These are phyloP conservation scores for Aspergillus piperis DNA, from an alignment of 2,329 filamentous ascomycete genomes.

Conservation along the genomic window DNA sequence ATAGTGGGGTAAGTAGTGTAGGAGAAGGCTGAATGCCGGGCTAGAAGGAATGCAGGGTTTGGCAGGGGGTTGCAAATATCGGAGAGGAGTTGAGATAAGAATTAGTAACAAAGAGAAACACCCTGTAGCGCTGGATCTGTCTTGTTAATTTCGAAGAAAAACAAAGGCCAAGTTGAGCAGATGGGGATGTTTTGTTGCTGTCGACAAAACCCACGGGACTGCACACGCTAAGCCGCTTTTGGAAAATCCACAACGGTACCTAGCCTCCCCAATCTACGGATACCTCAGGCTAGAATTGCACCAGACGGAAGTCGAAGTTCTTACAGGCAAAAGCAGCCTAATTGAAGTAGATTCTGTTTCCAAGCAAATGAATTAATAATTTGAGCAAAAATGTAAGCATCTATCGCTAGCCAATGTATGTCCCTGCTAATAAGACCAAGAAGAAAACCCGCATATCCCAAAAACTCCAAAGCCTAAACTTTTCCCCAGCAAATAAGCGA, in stretches of 20 bases:
- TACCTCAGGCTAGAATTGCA: slow-evolving; percentile 6
- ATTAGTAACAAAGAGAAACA: slow-evolving; percentile 3
- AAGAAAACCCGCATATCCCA: background rate
- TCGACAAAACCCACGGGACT: slow-evolving; percentile 30
- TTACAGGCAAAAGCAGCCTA: background rate
- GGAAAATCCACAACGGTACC: slow-evolving; percentile 23
- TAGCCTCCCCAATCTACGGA: background rate
- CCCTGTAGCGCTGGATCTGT: background rate
- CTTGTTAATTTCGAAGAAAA: slow-evolving; percentile 19
- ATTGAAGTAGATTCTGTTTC: background rate
- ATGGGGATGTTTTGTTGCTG: slow-evolving; percentile 28
- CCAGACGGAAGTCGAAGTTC: background rate
- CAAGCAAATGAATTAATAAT: background rate
- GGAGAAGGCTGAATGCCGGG: background rate
- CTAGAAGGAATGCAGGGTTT: background rate
- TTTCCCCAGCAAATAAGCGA: slow-evolving; percentile 7
- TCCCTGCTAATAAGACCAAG: slow-evolving; percentile 2
- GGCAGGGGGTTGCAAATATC: background rate
- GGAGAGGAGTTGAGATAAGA: background rate
- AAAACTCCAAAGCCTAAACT: slow-evolving; percentile 5
- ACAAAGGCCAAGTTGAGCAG: slow-evolving; percentile 13
- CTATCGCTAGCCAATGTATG: slow-evolving; percentile 24
- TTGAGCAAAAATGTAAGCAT: background rate
- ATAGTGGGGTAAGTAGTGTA: slow-evolving; percentile 48
- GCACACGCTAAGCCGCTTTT: slow-evolving; percentile 21